Evolutionary conservation across 441 rosid species (phyloP).

Genomic region (Mallotus repandus): DNA sequence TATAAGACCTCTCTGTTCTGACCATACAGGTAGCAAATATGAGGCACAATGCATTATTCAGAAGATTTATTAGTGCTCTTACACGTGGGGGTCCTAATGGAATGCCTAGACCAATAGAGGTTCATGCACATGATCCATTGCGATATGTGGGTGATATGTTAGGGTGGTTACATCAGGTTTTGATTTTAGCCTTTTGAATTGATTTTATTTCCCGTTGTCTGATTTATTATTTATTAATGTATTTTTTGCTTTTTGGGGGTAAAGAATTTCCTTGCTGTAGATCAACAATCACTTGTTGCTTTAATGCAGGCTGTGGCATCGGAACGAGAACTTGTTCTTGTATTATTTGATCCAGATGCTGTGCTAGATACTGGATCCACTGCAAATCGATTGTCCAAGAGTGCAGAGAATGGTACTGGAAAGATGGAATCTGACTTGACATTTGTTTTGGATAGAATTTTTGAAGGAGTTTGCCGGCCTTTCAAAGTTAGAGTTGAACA

Average conservation of each 20-base stretch:
- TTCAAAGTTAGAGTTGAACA: slow-evolving; percentile 99
- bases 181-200: slow-evolving; percentile 18
- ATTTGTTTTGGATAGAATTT: slow-evolving; percentile 92
- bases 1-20: slow-evolving; percentile 6
- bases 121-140: slow-evolving; percentile 98
- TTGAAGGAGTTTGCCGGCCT: slow-evolving; percentile 98
- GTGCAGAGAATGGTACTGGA: slow-evolving; percentile 49
- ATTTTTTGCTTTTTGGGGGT: neutral
- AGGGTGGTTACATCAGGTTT: slow-evolving; percentile 99
- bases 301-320: slow-evolving; percentile 91
- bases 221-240: neutral
- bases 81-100: slow-evolving; percentile 99
- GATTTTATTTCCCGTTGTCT: slow-evolving; percentile 25
- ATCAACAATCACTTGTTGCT: slow-evolving; percentile 20
- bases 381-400: slow-evolving; percentile 44
- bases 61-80: slow-evolving; percentile 96
- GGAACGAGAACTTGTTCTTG: slow-evolving; percentile 87
- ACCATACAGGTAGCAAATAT: slow-evolving; percentile 79
- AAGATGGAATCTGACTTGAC: slow-evolving; percentile 77
- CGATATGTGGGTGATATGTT: slow-evolving; percentile 97
- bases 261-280: slow-evolving; percentile 9
- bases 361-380: slow-evolving; percentile 53
- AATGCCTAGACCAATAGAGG: slow-evolving; percentile 98
- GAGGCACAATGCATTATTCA: slow-evolving; percentile 93
- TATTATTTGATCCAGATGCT: slow-evolving; percentile 79